These are phyloP conservation scores for Sphaerostilbella broomeana DNA, from an alignment of 2,329 filamentous ascomycete genomes.

Conservation along the genomic window DNA sequence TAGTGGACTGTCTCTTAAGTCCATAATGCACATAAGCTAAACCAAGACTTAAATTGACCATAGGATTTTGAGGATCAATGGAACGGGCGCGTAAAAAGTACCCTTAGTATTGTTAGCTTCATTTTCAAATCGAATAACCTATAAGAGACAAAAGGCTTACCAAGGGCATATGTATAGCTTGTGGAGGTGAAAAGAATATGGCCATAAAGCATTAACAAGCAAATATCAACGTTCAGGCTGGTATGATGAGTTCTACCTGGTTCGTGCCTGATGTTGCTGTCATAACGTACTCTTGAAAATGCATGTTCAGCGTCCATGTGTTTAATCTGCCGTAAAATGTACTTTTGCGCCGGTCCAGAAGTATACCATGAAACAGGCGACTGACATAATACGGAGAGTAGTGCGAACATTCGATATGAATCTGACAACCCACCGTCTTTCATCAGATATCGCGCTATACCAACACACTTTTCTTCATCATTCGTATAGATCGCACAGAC, in stretches of 20 bases:
- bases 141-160: constrained; percentile 33
- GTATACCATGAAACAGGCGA: constrained; percentile 70
- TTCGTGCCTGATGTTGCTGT: no score
- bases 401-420: constrained; percentile 74
- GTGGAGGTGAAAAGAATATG: constrained; percentile 82
- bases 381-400: constrained; percentile 69
- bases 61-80: constrained; percentile 67
- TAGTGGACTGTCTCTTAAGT: constrained; percentile 82
- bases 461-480: constrained; percentile 68
- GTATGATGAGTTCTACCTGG: constrained; percentile 10
- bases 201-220: constrained; percentile 80
- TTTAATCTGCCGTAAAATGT: constrained; percentile 85
- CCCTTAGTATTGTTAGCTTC: constrained; percentile 34
- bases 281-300: no score
- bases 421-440: constrained; percentile 76
- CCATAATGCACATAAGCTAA: constrained; percentile 83
- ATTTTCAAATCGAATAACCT: not conserved
- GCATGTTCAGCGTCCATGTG: constrained; percentile 74
- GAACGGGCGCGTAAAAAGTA: constrained; percentile 78
- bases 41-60: constrained; percentile 74
- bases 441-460: constrained; percentile 76
- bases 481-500: constrained; percentile 76
- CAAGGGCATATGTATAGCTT: constrained; percentile 76
- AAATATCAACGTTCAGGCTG: constrained; percentile 57
- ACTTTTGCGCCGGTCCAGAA: constrained; percentile 79